Evolutionary conservation across 805 yeast species (phyloP), one percentile per base, ranked within the genome.

Genomic region (Candida qinlingensis): DNA sequence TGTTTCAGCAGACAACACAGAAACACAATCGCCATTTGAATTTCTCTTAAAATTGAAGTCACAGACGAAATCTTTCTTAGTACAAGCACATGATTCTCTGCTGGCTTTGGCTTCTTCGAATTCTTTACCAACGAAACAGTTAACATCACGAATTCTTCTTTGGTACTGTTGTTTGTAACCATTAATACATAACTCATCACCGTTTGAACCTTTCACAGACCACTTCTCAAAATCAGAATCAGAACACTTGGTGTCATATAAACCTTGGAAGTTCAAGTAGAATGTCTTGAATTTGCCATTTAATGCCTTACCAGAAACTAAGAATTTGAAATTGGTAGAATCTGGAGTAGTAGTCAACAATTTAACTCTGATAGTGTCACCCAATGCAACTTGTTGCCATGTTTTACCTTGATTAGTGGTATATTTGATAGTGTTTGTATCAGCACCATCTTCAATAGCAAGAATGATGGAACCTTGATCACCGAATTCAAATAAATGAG

Each of bases 401-500:
- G 83, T 64, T 34, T 70, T 61, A 40, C 96, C 96, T 60, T 85
- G 89, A 61, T 88, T 91, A 11, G 82, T 60, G 0, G 95, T 82
- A 57, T 73, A 88, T 47, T 63, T 69, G 39, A 73, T 65, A 6
- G 65, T 64, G 45, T 71, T 71, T 0, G 62, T 57, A 5, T 58
- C 61, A 5, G 72, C 60, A 13, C 62, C 58, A 34, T 57, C 66
- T 36, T 85, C 83, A n/a, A 79, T 64, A 2, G 87, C 85, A 3
- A 85, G 63, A 13, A 87, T 75, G 9, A 88, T 64, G 58, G 87
- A 85, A 34, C 96, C 96, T 50, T 77, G 79, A 64, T 88, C 95
- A 42, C 92, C 96, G 67, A 80, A 81, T 1, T 81, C 73, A 52
- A 77, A 79, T 4, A 72, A 51, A 37, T 78, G 71, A 3, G 87